Conservation (phyloP, 768 basidiomycete species). For the Suillus fuscotomentosus region DNA sequence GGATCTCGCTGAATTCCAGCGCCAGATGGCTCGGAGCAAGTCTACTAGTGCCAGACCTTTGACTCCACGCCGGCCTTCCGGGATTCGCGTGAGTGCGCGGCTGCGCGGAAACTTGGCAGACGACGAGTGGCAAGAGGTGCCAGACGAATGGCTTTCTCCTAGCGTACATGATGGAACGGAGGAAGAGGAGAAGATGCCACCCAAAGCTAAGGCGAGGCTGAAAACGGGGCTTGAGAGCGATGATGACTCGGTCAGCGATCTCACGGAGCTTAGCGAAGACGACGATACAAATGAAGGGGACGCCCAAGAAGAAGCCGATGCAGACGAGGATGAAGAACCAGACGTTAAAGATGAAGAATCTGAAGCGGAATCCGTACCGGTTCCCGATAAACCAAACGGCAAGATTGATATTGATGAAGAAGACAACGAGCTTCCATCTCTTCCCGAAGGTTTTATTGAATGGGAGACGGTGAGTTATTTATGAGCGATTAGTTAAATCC, state of each 20-base stretch:
- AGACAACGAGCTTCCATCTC: slow-evolving; percentile 9
- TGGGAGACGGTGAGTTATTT: slow-evolving; percentile 80
- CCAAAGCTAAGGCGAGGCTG: slow-evolving; percentile 10
- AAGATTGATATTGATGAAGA: slow-evolving; percentile 5
- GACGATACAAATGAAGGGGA: slow-evolving; percentile 19
- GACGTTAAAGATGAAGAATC: slow-evolving; percentile 25
- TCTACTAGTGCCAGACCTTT: slow-evolving; percentile 15
- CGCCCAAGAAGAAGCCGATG: slow-evolving; percentile 14
- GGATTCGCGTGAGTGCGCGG: slow-evolving; percentile 67
- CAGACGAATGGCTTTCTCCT: slow-evolving; percentile 61
- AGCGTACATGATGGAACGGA: slow-evolving; percentile 20
- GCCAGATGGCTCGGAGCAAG: slow-evolving; percentile 32
- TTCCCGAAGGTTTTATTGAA: slow-evolving; percentile 65
- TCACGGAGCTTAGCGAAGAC: slow-evolving; percentile 71
- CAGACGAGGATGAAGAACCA: slow-evolving; percentile 12
- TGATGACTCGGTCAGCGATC: slow-evolving; percentile 62
- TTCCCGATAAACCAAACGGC: not conserved
- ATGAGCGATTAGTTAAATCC: not conserved
- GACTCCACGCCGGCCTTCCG: slow-evolving; percentile 36
- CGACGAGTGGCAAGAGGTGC: slow-evolving; percentile 78
- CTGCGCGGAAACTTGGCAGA: slow-evolving; percentile 51
- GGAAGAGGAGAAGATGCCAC: slow-evolving; percentile 14
- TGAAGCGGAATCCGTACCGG: slow-evolving; percentile 12
- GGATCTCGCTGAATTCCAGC: slow-evolving; percentile 61
- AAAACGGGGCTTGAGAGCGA: slow-evolving; percentile 66